Percentiles rank a stretch among this genome's conserved stretches.
Evolutionary conservation across 192 early-diverging fungal species (phyloP).

Genomic region (Physocladia obscura): DNA sequence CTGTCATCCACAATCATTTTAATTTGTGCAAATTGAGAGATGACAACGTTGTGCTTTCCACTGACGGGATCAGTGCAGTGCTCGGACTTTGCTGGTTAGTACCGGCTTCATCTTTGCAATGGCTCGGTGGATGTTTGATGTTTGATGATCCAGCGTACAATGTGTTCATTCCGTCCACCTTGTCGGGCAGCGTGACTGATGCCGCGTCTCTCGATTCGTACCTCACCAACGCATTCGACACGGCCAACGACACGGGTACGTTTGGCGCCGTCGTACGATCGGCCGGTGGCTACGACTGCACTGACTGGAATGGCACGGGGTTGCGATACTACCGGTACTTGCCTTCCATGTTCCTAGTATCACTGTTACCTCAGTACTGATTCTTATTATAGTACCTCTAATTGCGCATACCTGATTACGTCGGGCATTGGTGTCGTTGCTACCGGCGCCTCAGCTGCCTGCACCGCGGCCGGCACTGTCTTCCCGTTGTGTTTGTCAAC

Average conservation of each 20-base stretch:
- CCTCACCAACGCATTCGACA: neutral
- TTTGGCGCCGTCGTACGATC: neutral
- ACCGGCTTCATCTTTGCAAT: neutral
- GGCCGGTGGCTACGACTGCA: neutral
- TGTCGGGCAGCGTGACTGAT: neutral
- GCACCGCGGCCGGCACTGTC: conserved; percentile 1
- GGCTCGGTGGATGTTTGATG: neutral
- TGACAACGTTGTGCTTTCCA: neutral
- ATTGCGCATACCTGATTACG: conserved; percentile 6
- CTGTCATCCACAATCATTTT: too few species aligned
- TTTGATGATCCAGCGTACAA: neutral
- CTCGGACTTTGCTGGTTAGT: neutral
- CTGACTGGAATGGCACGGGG: conserved; percentile 16
- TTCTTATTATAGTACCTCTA: neutral
- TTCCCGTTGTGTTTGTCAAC: neutral
- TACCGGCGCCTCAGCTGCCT: neutral
- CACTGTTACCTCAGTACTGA: too few species aligned
- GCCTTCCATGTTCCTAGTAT: too few species aligned
- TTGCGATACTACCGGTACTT: conserved; percentile 8
- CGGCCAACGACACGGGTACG: neutral
- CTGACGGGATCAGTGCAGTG: neutral
- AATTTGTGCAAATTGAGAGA: neutral
- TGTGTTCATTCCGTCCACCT: neutral
- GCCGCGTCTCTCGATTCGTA: conserved; percentile 1
- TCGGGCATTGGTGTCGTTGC: neutral